These are phyloP conservation scores for Colletotrichum tanaceti DNA, from an alignment of 2,329 filamentous ascomycete genomes.

Conservation along the genomic window DNA sequence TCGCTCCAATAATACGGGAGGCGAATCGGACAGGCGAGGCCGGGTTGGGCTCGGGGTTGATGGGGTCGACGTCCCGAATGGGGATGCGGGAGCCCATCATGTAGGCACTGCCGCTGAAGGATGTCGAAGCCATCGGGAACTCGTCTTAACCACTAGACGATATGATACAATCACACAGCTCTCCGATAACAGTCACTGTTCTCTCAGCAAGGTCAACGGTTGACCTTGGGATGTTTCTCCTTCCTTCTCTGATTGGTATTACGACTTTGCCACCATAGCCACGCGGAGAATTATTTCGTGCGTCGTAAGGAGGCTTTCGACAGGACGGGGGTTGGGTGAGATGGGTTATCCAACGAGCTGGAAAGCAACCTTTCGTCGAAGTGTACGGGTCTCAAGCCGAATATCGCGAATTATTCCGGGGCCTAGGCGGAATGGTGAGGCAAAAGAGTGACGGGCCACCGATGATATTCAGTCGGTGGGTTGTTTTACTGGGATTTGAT, in stretches of 20 bases:
- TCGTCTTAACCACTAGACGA: neutral
- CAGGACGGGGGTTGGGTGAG: no score
- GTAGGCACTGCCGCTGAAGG: slow-evolving; percentile 43
- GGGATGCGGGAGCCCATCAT: slow-evolving; percentile 46
- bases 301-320: slow-evolving; percentile 5
- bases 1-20: slow-evolving; percentile 41
- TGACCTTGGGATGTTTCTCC: slow-evolving; percentile 20
- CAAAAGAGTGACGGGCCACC: slow-evolving; percentile 24
- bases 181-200: slow-evolving; percentile 18
- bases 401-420: neutral
- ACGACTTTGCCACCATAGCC: slow-evolving; percentile 34
- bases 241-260: slow-evolving; percentile 30
- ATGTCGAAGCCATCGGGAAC: slow-evolving; percentile 32
- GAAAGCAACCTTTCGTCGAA: slow-evolving; percentile 11
- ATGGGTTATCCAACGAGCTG: neutral
- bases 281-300: neutral
- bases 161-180: slow-evolving; percentile 1
- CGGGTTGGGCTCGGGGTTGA: slow-evolving; percentile 17
- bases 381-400: slow-evolving; percentile 9
- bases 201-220: slow-evolving; percentile 15
- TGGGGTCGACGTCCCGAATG: slow-evolving; percentile 40
- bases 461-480: slow-evolving; percentile 12
- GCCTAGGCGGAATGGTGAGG: slow-evolving; percentile 7
- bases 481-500: neutral
- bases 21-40: slow-evolving; percentile 24